These are phyloP conservation scores for Penicillium herquei DNA, from an alignment of 495 filamentous ascomycete genomes.

Conservation along the genomic window DNA sequence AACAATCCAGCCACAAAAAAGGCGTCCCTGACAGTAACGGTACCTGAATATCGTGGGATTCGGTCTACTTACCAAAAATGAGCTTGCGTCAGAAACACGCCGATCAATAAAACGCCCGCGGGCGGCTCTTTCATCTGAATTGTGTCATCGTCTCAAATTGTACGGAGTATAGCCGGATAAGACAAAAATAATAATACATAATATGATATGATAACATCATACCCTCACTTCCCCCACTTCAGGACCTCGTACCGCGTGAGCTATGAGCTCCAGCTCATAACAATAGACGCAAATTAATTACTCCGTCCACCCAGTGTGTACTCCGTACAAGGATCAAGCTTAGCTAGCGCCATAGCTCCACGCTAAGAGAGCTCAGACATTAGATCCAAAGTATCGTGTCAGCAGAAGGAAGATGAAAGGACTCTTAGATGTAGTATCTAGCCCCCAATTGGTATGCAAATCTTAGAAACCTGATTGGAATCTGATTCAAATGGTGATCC, in stretches of 20 bases:
- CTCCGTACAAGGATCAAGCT: too few relatives aligned
- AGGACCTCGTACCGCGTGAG: too few relatives aligned
- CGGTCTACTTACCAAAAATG: slow-evolving; percentile 11
- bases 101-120: slow-evolving; percentile 6
- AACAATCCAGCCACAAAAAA: not conserved
- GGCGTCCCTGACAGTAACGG: not conserved
- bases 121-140: slow-evolving; percentile 6
- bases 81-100: slow-evolving; percentile 4
- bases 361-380: not conserved
- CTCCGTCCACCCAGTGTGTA: too few relatives aligned
- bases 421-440: too few relatives aligned
- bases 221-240: too few relatives aligned
- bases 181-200: not conserved
- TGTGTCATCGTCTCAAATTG: not conserved
- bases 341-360: too few relatives aligned
- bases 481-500: not conserved
- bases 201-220: too few relatives aligned
- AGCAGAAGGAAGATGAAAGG: not conserved
- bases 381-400: not conserved
- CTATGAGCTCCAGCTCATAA: too few relatives aligned
- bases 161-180: not conserved
- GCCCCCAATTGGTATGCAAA: not conserved
- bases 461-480: slow-evolving; percentile 1
- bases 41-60: not conserved
- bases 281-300: too few relatives aligned